Evolutionary conservation across 192 early-diverging fungal genomes (phyloP), one percentile per base, ranked within the genome.

Genomic region (Coemansia biformis): DNA sequence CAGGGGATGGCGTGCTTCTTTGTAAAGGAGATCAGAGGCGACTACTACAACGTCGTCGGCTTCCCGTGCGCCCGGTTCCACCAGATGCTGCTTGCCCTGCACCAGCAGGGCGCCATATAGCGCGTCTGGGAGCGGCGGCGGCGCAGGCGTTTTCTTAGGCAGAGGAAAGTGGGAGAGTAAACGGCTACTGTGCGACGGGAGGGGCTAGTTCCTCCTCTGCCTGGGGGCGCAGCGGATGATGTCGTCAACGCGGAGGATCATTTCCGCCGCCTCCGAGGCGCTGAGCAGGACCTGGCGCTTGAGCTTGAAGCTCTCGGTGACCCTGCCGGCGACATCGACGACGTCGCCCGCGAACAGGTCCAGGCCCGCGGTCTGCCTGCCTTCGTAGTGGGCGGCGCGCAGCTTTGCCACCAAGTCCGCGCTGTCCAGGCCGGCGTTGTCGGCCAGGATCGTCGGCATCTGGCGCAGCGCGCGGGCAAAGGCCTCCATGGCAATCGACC

Each of bases 181-280:
- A n/a, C n/a, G n/a, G n/a, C n/a, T n/a, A n/a, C n/a, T n/a, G n/a
- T n/a, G n/a, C n/a, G n/a, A n/a, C n/a, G n/a, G n/a, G n/a, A n/a
- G n/a, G 16, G 11, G 8, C 32, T 60, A 64, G 48, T 51, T 51
- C 26, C 68, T 51, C 47, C 76, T 74, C 54, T 78, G 76, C 34
- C 76, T 61, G 7, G 89, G 87, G 38, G 87, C 87, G 55, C 89
- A 90, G 51, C 93, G 88, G 69, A 99, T 90, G 54, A 99, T 99
- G 68, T 99, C 88, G 64, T 99, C 93, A 10, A 99, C 93, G 43
- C 96, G 83, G 46, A 99, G 77, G 65, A 99, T 96, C 87, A 93
- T 89, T 66, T 96, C 93, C 10, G 91, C 88, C 1, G 93, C 96
- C 74, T 99, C 96, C 8, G 89, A 82, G 11, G 96, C 93, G 63